Evolutionary conservation across 2,329 filamentous ascomycete genomes (phyloP), one percentile per base, ranked within the genome.

Genomic region (Claviceps capensis): DNA sequence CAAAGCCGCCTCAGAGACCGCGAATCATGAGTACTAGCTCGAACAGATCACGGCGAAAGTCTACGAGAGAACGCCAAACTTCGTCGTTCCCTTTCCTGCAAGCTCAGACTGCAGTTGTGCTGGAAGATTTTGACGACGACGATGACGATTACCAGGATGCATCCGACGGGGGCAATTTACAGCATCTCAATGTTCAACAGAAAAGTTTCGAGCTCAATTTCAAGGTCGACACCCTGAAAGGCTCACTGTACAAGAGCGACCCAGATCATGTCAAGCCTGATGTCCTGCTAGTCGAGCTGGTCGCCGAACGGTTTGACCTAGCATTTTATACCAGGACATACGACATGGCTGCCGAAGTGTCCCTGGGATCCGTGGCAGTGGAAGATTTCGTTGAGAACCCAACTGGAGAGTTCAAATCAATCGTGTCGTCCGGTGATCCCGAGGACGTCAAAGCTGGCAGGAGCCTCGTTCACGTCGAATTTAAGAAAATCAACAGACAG

Each of bases 181-280:
- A 81, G 47, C 75, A 81, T 38, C 72, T 86, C 26, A 87, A 86
- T 61, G 73, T 93, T 47, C 87, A 94, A 60, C 90, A 96, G 61
- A 85, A 87, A 45, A 91, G 85, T 57, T 97, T 99, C 59, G 89
- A 98, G 65, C 88, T 98, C 71, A 94, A 90, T 58, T 98, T 99
- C 67, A 89, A 88, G 8, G 93, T 98, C 38, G 93, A 95, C 61
- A 88, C 86, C 55, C 77, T 99, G 46, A 90, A 94, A 67, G 93
- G 93, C 2, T 97, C 93, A 1, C 73, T 99, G 1, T 98, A 88
- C 67, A 82, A 83, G 56, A 88, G 90, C 52, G 89, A 96, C 60
- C 81, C 86, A 0, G 83, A 91, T 58, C 82, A 83, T 47, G 78
- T 78, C 55, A 83, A 83, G 56, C 78, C 82, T 0, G 94, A 98